These are phyloP conservation scores for Salvia rosmarinus DNA, from an alignment of 257 asterid species.

Conservation along the genomic window DNA sequence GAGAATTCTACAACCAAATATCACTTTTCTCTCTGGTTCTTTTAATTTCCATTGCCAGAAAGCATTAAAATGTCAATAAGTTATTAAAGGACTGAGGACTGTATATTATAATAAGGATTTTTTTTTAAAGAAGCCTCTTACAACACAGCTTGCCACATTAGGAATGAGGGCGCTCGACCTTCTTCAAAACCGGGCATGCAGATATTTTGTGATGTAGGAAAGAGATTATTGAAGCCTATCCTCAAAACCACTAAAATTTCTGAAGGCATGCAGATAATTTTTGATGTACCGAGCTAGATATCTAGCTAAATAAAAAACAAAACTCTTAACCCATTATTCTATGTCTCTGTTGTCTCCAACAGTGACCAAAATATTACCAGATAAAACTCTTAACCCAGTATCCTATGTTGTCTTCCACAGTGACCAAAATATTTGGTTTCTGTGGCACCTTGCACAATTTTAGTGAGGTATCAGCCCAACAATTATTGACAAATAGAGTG, in stretches of 20 bases:
- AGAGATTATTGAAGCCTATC: no score
- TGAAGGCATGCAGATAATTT: background rate
- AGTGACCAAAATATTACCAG: background rate
- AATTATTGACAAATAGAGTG: background rate
- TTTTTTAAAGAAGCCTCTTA: no score
- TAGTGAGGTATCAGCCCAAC: background rate
- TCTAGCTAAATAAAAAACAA: background rate
- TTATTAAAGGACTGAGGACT: no score
- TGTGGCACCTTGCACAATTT: background rate
- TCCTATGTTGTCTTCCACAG: background rate
- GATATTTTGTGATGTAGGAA: no score
- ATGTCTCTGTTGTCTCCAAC: no score
- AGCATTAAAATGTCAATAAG: no score
- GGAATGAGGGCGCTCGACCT: no score
- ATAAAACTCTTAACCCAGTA: background rate
- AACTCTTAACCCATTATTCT: no score
- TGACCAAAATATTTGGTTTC: slow-evolving; percentile 1
- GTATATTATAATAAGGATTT: no score
- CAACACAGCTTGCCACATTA: no score
- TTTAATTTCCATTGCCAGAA: background rate
- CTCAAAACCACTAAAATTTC: slow-evolving; percentile 7
- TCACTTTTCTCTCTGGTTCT: background rate
- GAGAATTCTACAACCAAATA: slow-evolving; percentile 10
- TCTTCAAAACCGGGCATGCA: no score
- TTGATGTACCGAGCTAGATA: background rate